phyloP scores from a whole-genome alignment of 2,329 filamentous ascomycete species.

The Aspergillus niger region DNA sequence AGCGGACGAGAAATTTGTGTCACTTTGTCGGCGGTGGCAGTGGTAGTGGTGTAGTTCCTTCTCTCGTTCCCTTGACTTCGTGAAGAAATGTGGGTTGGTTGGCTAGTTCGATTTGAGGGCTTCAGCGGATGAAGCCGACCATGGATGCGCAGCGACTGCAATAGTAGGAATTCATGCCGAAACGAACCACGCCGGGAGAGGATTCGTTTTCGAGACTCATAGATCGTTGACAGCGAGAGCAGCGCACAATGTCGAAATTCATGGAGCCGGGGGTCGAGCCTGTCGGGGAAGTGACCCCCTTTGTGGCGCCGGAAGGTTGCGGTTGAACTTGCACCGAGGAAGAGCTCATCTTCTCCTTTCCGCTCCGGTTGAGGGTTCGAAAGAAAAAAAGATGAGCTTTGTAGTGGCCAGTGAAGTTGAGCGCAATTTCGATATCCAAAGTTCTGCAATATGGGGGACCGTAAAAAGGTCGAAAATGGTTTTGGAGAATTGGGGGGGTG shows the following conservation, averaged over 20 bases:
- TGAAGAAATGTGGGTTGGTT: conserved; percentile 7
- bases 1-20: neutral
- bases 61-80: neutral
- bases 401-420: neutral
- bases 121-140: conserved; percentile 47
- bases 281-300: conserved; percentile 26
- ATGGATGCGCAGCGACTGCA: conserved; percentile 49
- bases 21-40: neutral
- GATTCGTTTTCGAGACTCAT: conserved; percentile 45
- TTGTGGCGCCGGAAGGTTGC: conserved; percentile 28
- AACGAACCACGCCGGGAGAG: conserved; percentile 43
- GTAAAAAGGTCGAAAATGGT: neutral
- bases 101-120: neutral
- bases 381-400: neutral
- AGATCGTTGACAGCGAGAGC: conserved; percentile 51
- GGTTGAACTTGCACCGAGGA: conserved; percentile 38
- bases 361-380: neutral
- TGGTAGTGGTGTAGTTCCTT: conserved; percentile 1
- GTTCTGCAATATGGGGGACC: neutral
- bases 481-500: neutral
- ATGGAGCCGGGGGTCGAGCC: conserved; percentile 26
- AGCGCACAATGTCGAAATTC: conserved; percentile 48
- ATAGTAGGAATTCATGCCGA: conserved; percentile 54
- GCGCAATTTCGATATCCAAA: neutral
- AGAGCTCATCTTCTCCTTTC: conserved; percentile 37